phyloP scores from a whole-genome alignment of 331 rosid species.

The Rhamnella rubrinervis region DNA sequence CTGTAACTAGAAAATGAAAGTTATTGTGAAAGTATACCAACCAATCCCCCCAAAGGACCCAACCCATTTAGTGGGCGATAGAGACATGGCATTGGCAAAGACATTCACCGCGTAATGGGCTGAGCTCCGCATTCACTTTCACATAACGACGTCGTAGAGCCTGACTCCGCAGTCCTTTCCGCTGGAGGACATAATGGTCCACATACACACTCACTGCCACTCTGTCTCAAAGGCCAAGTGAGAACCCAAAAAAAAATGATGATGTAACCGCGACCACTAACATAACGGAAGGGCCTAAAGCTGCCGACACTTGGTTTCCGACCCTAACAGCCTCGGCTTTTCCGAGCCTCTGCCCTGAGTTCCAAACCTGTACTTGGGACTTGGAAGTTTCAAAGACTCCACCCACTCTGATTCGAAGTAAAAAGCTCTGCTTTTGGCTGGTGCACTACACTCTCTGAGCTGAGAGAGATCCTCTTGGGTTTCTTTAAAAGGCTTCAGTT shows the following conservation, averaged over 20 bases:
- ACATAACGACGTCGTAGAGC: no score
- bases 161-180: no score
- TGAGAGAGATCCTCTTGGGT: background rate
- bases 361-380: no score
- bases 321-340: constrained; percentile 15
- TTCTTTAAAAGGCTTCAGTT: background rate
- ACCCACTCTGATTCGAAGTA: background rate
- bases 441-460: background rate
- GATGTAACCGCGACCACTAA: background rate
- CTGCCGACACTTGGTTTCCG: constrained; percentile 26
- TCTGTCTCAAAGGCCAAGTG: no score
- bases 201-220: background rate
- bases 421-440: constrained; percentile 6
- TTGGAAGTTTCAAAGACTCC: background rate
- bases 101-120: no score
- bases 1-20: no score
- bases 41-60: no score
- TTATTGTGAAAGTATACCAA: no score
- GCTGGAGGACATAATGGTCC: background rate
- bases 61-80: no score
- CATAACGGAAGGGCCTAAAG: background rate
- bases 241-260: background rate
- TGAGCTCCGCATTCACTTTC: no score
- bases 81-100: no score
- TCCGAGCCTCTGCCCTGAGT: background rate